These are phyloP conservation scores for Exophiala dermatitidis DNA, from an alignment of 2,329 filamentous ascomycete species.

Conservation along the genomic window DNA sequence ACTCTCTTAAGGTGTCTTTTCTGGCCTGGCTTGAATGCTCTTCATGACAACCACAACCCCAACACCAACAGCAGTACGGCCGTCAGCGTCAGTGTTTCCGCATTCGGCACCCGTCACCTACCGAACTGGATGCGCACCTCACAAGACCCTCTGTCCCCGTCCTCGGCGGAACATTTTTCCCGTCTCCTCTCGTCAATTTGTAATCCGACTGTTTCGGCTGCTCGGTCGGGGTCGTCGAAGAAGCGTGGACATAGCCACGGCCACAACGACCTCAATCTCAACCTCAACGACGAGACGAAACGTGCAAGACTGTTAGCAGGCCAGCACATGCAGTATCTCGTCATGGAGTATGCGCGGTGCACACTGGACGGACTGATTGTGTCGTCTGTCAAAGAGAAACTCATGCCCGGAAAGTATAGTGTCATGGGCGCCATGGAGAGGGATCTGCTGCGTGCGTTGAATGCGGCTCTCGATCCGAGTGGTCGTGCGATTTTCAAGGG, in stretches of 20 bases:
- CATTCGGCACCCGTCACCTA: slow-evolving; percentile 14
- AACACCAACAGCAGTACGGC: neutral
- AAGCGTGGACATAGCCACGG: slow-evolving; percentile 26
- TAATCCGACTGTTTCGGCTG: slow-evolving; percentile 53
- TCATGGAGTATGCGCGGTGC: slow-evolving; percentile 51
- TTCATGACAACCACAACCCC: neutral
- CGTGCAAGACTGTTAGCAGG: slow-evolving; percentile 52
- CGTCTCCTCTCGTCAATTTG: slow-evolving; percentile 54
- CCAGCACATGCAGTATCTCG: slow-evolving; percentile 51
- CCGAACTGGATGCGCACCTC: slow-evolving; percentile 25
- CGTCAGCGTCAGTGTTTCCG: slow-evolving; percentile 2
- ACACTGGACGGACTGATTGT: slow-evolving; percentile 46
- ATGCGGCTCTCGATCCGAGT: slow-evolving; percentile 46
- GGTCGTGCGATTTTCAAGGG: slow-evolving; percentile 47
- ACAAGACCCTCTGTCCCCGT: slow-evolving; percentile 28
- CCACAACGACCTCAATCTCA: neutral
- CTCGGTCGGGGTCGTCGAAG: slow-evolving; percentile 36
- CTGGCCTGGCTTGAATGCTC: slow-evolving; percentile 29
- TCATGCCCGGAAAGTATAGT: slow-evolving; percentile 47
- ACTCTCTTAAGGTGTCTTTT: slow-evolving; percentile 51
- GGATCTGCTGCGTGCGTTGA: slow-evolving; percentile 46
- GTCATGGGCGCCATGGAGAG: slow-evolving; percentile 48
- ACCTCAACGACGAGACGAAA: slow-evolving; percentile 53
- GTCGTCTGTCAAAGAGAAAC: slow-evolving; percentile 46
- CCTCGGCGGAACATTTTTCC: slow-evolving; percentile 44